Base-by-base conservation (phyloP, 495 filamentous ascomycete species). In the Cryomyces minteri region DNA sequence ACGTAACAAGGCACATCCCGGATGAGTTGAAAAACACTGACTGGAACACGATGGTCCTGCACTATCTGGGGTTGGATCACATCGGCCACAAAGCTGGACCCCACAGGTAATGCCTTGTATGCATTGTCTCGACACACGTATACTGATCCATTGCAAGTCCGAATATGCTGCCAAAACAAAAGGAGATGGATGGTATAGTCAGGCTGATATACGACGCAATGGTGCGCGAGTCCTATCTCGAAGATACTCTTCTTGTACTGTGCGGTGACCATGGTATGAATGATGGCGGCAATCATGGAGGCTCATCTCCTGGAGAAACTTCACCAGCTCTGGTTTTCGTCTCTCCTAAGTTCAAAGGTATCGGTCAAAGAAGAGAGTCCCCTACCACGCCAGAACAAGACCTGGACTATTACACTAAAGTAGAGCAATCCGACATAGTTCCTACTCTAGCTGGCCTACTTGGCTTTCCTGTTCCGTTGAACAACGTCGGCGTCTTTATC, bases 221-320 rank as follows among this genome's bases (percentile, higher is more conserved):
- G 45, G 72, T 79, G 54, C 67, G 65, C 1, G 57, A 83, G 37
- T 51, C 65, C 4, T 80, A 93, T 60, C 73, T 94, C 2, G 54
- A 73, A 33, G 81, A 77, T 14, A 86, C 88, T 4, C 67, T 96
- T 11, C 72, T 99, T 43, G 74, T 99, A 2, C 63, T 99, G 5
- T 84, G 77, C 45, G 90, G 90, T 39, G 90, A 99, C 57, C 90
- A 99, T 58, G 90, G 90, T 14, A 99, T 99, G 90, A 99, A 95
- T 54, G 90, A 96, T 53, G 90, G 86, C 34, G 90, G 90, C 4
- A 96, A 96, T 55, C 90, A 99, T 59, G 90, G 90, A 8, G 90
- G 88, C 5, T 94, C 92, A 14, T 80, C 83, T 4, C 72, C 82
- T 12, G 86, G 92, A 5, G 90, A 99, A 64, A 96, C 90, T 7